These are phyloP conservation scores for Microdochium bolleyi DNA, from an alignment of 2,329 filamentous ascomycete genomes.

Conservation along the genomic window DNA sequence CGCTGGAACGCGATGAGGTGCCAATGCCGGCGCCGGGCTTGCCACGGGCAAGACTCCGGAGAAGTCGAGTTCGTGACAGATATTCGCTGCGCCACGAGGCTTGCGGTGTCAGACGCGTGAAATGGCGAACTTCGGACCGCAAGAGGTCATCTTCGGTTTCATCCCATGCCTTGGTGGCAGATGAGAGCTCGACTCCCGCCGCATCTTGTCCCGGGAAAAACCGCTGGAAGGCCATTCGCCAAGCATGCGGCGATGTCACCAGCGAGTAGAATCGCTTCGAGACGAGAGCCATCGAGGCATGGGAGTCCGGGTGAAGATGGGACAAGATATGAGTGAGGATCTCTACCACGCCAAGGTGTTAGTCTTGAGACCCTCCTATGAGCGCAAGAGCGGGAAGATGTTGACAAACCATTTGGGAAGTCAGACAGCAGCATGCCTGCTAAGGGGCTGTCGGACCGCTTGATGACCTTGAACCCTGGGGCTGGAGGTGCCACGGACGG, in stretches of 20 bases:
- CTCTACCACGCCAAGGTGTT: conserved; percentile 46
- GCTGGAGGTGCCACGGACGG: conserved; percentile 36
- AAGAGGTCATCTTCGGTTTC: conserved; percentile 44
- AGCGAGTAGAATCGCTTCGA: conserved; percentile 81
- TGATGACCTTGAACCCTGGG: conserved; percentile 48
- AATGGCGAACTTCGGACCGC: conserved; percentile 67
- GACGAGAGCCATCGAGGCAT: conserved; percentile 75
- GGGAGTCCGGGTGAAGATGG: conserved; percentile 77
- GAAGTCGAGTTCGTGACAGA: conserved; percentile 73
- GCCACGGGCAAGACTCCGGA: conserved; percentile 74
- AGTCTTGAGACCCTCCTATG: conserved; percentile 18
- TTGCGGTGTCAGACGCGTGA: conserved; percentile 71
- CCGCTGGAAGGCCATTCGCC: conserved; percentile 86
- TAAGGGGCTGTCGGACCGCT: conserved; percentile 30
- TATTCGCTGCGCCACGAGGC: conserved; percentile 98
- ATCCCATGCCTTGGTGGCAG: conserved; percentile 28
- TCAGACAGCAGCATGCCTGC: conserved; percentile 37
- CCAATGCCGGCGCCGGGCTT: conserved; percentile 61
- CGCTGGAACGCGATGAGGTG: conserved; percentile 37
- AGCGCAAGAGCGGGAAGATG: conserved; percentile 66
- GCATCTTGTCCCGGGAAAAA: conserved; percentile 72
- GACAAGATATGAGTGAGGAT: conserved; percentile 87
- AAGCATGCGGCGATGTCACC: conserved; percentile 86
- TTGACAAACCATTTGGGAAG: conserved; percentile 72
- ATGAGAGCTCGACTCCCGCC: conserved; percentile 29